Evolutionary conservation across 495 filamentous ascomycete species (phyloP), one percentile per base, ranked within the genome.

Genomic region (Trichoderma virens): DNA sequence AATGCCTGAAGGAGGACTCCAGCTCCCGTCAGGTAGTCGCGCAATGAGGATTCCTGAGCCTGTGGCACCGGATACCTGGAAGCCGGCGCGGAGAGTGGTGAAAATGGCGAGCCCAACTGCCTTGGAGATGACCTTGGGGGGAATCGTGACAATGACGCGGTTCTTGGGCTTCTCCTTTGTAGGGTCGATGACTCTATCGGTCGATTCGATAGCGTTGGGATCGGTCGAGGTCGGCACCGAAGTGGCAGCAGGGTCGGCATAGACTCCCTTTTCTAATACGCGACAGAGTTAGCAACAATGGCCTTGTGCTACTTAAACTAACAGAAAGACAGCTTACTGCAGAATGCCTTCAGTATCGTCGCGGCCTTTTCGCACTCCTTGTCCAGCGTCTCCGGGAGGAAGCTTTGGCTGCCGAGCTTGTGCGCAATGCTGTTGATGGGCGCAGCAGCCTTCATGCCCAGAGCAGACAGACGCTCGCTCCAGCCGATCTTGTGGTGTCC

Each of bases 321-420:
- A 20, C 43, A 23, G 43, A 14, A 14, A 4, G 13, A 14, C 23
- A 14, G 68, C 77, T 65, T 78, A 82, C 79, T 91, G 78, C 90
- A 93, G 74, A 95, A 95, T 66, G 85, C 88, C 67, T 84, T 82
- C 61, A 95, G 69, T 30, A 95, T 95, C 11, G 90, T 80, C 51
- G 91, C 91, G 9, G 90, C 90, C 76, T 95, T 93, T 67, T 95
- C 90, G 75, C 85, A 86, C 78, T 95, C 91, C 74, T 87, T 90
- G 68, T 93, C 91, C 63, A 94, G 75, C 1, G 85, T 83, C 64
- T 86, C 86, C 16, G 91, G 90, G 82, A 89, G 87, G 72, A 93
- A 90, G 27, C 87, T 84, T 68, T 93, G 90, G 60, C 71, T 70
- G 59, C 73, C 75, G 32, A 76, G 66, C 67, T 85, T 85, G 73